Base-by-base conservation (phyloP, 192 early-diverging fungal genomes). In the Podila epicladia region DNA sequence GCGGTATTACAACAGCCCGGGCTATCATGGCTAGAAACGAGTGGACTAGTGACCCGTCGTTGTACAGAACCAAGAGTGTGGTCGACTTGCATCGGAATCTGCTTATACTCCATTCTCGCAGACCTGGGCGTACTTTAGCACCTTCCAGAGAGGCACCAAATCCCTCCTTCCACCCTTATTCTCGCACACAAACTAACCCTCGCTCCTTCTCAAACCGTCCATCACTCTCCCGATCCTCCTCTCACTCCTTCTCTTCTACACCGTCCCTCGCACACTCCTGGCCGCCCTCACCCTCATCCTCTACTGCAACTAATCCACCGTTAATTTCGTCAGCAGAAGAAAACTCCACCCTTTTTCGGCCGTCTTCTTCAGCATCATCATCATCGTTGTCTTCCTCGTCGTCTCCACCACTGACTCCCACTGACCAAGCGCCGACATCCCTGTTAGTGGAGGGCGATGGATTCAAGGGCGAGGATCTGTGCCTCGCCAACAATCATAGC, bases 31-130 rank as follows among this genome's bases (percentile, higher is more conserved):
- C 22, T 17, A 22, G 53, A 55, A 55, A 6, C 53, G 24, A 6
- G 8, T 55, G 53, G 53, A 24, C 53, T 19, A 55, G 24, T n/a
- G 53, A 55, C 53, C 24, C 24, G 53, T 55, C 53, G 20, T 55
- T 26, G 20, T 55, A 55, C 53, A n/a, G n/a, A 26, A 55, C 53
- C n/a, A 55, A 55, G 22, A 55, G 53, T 26, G 53, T 55, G 53
- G 53, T 55, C 8, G 53, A 55, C 53, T 6, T 55, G 22, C 11
- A 9, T 26, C 53, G 53, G 53, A 55, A 55, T 26, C 53, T 55
- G 22, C 53, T 55, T 55, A 26, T 55, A n/a, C 53, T 55, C n/a
- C 53, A 55, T 55, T 55, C 53, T 24, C 53, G 53, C n/a, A 55
- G 53, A 22, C 53, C 53, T 55, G 53, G 1, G 22, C 20, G 11